Base-by-base conservation (phyloP, 2,329 filamentous ascomycete genomes). In the Cucurbitaria berberidis region DNA sequence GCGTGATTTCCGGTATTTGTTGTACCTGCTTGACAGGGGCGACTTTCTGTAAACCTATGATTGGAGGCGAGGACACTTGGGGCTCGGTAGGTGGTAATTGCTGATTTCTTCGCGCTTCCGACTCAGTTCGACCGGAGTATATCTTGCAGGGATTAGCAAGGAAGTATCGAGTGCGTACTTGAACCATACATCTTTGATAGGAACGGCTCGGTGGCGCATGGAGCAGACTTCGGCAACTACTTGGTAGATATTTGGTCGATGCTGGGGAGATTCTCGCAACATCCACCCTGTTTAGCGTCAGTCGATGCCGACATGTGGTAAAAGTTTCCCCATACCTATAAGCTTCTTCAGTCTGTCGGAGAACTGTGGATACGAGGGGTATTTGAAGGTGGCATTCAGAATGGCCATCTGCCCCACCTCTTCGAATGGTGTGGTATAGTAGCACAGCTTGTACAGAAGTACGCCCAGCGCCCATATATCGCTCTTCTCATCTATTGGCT, bases 401-500 rank as follows among this genome's bases (percentile, higher is more conserved):
- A 99, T 99, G 11, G 95, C 95, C 80, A 98, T 90, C 78, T 97
- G 93, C 22, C 95, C 95, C 70, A 96, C 92, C 60, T 98, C 93
- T 77, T 99, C 95, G 68, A 99, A 99, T 0, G 95, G 95, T 5
- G 95, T 99, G 1, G 95, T 99, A 77, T 99, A 99, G 77, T 98
- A 99, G 80, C 95, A 99, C 57, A 99, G 82, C 81, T 99, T 99
- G 81, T 99, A 99, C 48, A 99, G 78, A 53, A 99, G 80, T 36
- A 99, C 95, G 5, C 95, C 95, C 56, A 99, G 78, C 1, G 95
- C 95, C 95, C 93, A 99, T 26, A 99, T 97, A 75, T 99, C 95
- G 43, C 93, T 96, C 80, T 99, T 99, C 78, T 99, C 95, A 71
- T 99, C 91, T 70, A 99, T 96, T 0, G 95, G 92, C 66, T 93